Conservation (phyloP, 805 yeast species). For the Kurtzmaniella cleridarum region DNA sequence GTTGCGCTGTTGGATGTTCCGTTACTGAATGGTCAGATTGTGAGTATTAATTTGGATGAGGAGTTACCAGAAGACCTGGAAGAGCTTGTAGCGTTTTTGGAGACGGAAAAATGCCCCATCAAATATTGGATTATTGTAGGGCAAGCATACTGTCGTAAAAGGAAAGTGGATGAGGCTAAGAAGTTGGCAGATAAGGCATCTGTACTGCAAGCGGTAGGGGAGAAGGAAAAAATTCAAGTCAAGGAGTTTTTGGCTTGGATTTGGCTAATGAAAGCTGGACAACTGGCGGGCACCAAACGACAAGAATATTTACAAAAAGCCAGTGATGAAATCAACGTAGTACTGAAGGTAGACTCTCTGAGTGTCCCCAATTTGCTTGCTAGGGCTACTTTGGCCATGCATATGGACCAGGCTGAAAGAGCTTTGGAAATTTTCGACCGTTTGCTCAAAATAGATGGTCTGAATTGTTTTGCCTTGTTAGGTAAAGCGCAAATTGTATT, state of each 20-base stretch:
- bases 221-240: slow-evolving; percentile 45
- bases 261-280: slow-evolving; percentile 36
- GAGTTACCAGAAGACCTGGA: slow-evolving; percentile 89
- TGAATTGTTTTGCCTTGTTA: slow-evolving; percentile 69
- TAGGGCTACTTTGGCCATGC: slow-evolving; percentile 58
- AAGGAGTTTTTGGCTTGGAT: slow-evolving; percentile 73
- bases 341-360: slow-evolving; percentile 8
- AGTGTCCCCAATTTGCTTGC: slow-evolving; percentile 49
- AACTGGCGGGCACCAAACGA: slow-evolving; percentile 19
- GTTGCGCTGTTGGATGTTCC: slow-evolving; percentile 57
- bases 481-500: slow-evolving; percentile 82
- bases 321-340: slow-evolving; percentile 14
- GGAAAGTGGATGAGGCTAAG: slow-evolving; percentile 54
- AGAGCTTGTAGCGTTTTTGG: slow-evolving; percentile 72
- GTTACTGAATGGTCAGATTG: slow-evolving; percentile 70
- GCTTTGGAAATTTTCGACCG: slow-evolving; percentile 67
- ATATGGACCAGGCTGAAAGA: slow-evolving; percentile 58
- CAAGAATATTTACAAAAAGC: slow-evolving; percentile 20
- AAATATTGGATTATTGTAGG: slow-evolving; percentile 86
- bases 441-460: slow-evolving; percentile 47
- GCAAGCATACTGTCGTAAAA: slow-evolving; percentile 66
- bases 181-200: slow-evolving; percentile 61
- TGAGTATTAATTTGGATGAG: slow-evolving; percentile 70
- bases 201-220: slow-evolving; percentile 28
- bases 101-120: slow-evolving; percentile 70